A percentile compares a stretch with the other conserved stretches of the same genome.
Conservation (phyloP, 495 filamentous ascomycete genomes). For the Paragyromitra xinjiangensis region DNA sequence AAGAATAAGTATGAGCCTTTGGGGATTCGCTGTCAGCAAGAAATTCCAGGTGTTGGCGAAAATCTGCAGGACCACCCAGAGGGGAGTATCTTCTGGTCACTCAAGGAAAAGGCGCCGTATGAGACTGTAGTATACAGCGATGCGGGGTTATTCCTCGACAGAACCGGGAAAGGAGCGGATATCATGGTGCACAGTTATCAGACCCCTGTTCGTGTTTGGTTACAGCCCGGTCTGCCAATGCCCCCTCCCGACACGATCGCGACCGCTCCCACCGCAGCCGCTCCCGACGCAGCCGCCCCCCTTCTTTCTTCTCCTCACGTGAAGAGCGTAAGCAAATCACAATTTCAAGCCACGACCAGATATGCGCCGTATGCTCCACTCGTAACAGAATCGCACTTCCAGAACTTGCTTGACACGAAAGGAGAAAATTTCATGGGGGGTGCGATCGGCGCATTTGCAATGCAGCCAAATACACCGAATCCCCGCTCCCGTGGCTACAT, state of each 20-base stretch:
- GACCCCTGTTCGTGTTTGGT: slow-evolving; percentile 64
- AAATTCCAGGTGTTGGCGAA: slow-evolving; percentile 80
- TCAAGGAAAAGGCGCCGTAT: slow-evolving; percentile 75
- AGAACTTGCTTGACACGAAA: slow-evolving; percentile 61
- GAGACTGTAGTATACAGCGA: slow-evolving; percentile 88
- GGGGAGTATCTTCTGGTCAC: slow-evolving; percentile 83
- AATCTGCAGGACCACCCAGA: slow-evolving; percentile 82
- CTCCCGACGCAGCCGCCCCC: background rate
- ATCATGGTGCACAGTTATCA: slow-evolving; percentile 95
- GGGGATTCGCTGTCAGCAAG: slow-evolving; percentile 73
- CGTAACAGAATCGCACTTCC: background rate
- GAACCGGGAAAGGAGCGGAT: slow-evolving; percentile 73
- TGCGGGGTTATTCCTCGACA: slow-evolving; percentile 82
- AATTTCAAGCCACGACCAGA: background rate
- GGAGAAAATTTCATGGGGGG: slow-evolving; percentile 10
- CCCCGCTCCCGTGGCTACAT: slow-evolving; percentile 77
- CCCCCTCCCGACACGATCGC: background rate
- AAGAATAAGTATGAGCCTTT: slow-evolving; percentile 69
- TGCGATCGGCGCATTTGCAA: slow-evolving; percentile 75
- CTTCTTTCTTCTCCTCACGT: too few species aligned
- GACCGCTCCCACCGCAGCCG: background rate
- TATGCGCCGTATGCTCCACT: background rate
- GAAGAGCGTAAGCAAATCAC: background rate
- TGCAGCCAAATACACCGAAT: slow-evolving; percentile 89
- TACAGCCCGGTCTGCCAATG: background rate